Evolutionary conservation across 805 yeast genomes (phyloP).

Genomic region (Yamadazyma laniorum): DNA sequence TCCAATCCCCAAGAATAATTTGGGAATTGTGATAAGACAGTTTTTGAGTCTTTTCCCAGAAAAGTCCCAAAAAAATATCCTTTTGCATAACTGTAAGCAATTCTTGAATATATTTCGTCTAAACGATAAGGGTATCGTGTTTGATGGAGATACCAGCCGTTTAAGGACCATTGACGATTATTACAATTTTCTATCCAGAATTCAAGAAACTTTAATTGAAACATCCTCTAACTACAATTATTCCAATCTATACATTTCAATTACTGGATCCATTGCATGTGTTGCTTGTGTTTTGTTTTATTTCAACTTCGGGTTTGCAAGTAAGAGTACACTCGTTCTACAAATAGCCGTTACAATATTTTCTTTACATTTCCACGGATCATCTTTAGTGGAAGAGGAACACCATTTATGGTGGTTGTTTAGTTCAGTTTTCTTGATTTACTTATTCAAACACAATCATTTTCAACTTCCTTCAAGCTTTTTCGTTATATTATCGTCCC

Average conservation of each 20-base stretch:
- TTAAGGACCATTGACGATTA: constrained; percentile 9
- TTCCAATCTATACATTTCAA: constrained; percentile 37
- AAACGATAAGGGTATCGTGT: constrained; percentile 26
- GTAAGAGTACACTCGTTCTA: constrained; percentile 1
- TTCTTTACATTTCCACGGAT: constrained; percentile 79
- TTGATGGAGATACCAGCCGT: neutral
- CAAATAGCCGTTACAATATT: constrained; percentile 25
- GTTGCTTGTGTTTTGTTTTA: constrained; percentile 25
- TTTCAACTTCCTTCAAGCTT: constrained; percentile 5
- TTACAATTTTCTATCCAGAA: constrained; percentile 36
- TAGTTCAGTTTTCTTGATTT: constrained; percentile 17
- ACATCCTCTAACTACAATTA: constrained; percentile 75
- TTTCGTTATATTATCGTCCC: constrained; percentile 24
- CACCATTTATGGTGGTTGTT: constrained; percentile 91
- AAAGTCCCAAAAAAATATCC: constrained; percentile 30
- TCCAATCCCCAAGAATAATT: constrained; percentile 67
- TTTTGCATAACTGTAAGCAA: constrained; percentile 59
- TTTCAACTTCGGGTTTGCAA: constrained; percentile 16
- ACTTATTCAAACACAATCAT: constrained; percentile 4
- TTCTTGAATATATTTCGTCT: constrained; percentile 41
- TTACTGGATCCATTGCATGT: constrained; percentile 28
- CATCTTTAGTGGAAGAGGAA: constrained; percentile 83
- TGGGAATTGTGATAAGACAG: constrained; percentile 68
- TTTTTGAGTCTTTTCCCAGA: constrained; percentile 52
- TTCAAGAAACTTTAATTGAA: constrained; percentile 52